phyloP scores from a whole-genome alignment of 176 grass and related monocot genomes.

The Luzula sylvatica region DNA sequence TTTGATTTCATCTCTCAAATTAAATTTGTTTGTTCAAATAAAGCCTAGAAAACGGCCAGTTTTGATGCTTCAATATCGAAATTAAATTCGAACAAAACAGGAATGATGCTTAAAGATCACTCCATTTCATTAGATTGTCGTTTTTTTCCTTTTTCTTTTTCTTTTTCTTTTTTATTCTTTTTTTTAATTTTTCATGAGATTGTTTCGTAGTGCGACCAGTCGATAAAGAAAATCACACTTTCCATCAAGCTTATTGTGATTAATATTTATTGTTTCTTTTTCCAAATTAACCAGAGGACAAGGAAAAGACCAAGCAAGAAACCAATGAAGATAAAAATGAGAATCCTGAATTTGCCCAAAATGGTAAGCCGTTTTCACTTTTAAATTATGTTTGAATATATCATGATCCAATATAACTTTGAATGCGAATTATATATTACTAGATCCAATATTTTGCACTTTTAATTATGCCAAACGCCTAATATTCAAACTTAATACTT shows the following conservation, averaged over 20 bases:
- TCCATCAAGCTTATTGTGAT: no score
- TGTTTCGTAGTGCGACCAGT: no score
- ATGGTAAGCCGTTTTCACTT: conserved; percentile 8
- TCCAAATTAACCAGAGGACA: conserved; percentile 3
- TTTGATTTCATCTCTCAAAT: no score
- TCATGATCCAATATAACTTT: no score
- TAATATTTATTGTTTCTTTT: background rate
- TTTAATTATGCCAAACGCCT: background rate
- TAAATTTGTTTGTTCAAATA: no score
- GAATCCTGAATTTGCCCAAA: background rate
- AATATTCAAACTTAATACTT: background rate
- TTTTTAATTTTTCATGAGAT: no score
- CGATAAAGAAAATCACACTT: no score
- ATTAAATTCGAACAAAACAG: background rate
- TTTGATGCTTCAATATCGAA: background rate
- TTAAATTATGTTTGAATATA: background rate
- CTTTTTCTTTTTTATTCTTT: no score
- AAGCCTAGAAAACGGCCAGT: background rate
- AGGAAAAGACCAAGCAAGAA: conserved; percentile 3
- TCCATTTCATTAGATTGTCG: background rate
- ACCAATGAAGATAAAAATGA: conserved; percentile 1
- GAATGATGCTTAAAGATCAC: background rate
- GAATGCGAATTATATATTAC: no score
- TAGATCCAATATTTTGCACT: background rate
- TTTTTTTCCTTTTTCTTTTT: background rate